These are phyloP conservation scores for Hypoxylon fuscum DNA, from an alignment of 495 filamentous ascomycete species.

Conservation along the genomic window DNA sequence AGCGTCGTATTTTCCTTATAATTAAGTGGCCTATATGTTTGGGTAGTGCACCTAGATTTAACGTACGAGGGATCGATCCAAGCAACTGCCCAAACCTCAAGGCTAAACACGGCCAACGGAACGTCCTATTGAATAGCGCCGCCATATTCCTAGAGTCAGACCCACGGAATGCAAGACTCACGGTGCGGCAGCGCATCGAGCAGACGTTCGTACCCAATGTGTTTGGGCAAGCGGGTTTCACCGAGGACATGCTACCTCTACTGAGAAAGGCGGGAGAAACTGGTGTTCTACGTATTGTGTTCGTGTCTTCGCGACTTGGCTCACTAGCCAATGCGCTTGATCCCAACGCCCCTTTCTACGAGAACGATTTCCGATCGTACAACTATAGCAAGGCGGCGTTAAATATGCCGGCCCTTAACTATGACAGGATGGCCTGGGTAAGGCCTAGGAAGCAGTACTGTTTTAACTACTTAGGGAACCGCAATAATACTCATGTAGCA, in stretches of 20 bases:
- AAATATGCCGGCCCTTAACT: slow-evolving; percentile 44
- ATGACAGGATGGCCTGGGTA: slow-evolving; percentile 2
- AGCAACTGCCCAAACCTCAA: slow-evolving; percentile 34
- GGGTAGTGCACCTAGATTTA: slow-evolving; percentile 38
- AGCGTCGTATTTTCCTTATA: not conserved
- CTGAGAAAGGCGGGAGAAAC: slow-evolving; percentile 44
- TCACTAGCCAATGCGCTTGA: slow-evolving; percentile 47
- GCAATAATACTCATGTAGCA: no score
- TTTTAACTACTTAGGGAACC: no score
- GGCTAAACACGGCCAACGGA: slow-evolving; percentile 32
- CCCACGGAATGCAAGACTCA: slow-evolving; percentile 6
- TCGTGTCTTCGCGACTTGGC: slow-evolving; percentile 49
- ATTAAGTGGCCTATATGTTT: not conserved
- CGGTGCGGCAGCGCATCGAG: not conserved
- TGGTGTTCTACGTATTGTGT: slow-evolving; percentile 47
- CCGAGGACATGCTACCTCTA: slow-evolving; percentile 52
- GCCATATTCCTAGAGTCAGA: slow-evolving; percentile 40
- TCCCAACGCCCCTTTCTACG: slow-evolving; percentile 30
- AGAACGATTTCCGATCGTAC: slow-evolving; percentile 25
- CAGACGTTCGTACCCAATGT: slow-evolving; percentile 52
- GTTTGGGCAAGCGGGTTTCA: slow-evolving; percentile 46
- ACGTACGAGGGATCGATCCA: slow-evolving; percentile 45
- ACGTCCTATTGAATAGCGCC: slow-evolving; percentile 36
- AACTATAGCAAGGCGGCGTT: slow-evolving; percentile 44
- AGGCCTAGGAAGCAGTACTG: no score